These are phyloP conservation scores for Colletotrichum salicis DNA, from an alignment of 2,329 filamentous ascomycete genomes.

Conservation along the genomic window DNA sequence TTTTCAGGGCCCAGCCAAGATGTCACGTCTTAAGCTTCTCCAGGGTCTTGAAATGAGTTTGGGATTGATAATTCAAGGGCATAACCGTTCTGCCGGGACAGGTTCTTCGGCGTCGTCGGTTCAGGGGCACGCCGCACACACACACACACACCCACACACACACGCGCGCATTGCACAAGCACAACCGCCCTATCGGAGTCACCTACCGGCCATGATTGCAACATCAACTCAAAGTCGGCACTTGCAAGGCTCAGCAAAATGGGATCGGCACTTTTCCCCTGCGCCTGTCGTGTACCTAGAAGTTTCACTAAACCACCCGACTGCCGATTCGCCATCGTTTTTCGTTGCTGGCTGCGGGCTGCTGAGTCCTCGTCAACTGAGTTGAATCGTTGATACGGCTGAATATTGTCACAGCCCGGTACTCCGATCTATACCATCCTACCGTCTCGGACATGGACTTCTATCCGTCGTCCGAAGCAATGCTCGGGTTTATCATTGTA, in stretches of 20 bases:
- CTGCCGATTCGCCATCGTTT: background rate
- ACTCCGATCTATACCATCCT: background rate
- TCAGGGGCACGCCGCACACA: background rate
- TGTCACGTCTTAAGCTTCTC: background rate
- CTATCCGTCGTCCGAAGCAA: background rate
- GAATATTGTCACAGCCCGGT: too few species aligned
- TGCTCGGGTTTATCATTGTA: background rate
- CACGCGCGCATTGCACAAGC: background rate
- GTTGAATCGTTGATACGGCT: background rate
- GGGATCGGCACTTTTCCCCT: background rate
- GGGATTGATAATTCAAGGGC: background rate
- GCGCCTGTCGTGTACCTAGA: background rate
- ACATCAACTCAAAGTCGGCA: background rate
- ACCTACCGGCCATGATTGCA: background rate
- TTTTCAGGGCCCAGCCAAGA: background rate
- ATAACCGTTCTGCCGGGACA: background rate
- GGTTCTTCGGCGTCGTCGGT: background rate
- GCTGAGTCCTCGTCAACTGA: background rate
- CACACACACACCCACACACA: too few species aligned
- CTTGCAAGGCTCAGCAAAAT: background rate
- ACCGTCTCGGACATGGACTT: background rate
- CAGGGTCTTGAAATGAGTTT: background rate
- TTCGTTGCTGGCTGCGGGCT: background rate
- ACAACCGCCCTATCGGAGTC: background rate
- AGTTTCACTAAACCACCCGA: background rate